Percentiles rank a stretch among this genome's conserved stretches.
These are phyloP conservation scores for Lactifluus subvellereus DNA, from an alignment of 768 basidiomycete genomes.

Conservation along the genomic window DNA sequence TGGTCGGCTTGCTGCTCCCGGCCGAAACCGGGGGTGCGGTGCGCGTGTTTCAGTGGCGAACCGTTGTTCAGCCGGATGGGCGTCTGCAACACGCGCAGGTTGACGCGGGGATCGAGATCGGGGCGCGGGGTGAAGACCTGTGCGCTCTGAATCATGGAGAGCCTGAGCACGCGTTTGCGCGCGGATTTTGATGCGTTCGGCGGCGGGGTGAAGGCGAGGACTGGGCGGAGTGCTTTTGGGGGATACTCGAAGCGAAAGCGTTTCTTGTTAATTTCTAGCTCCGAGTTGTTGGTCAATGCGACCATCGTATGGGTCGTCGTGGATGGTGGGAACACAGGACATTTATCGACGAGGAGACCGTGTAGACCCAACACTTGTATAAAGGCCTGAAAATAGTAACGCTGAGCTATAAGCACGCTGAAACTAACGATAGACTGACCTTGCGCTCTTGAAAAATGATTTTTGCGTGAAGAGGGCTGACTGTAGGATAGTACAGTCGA, in stretches of 20 bases:
- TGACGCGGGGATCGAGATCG: constrained; percentile 52
- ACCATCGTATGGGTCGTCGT: constrained; percentile 40
- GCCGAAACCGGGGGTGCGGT: constrained; percentile 6
- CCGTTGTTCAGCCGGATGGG: constrained; percentile 34
- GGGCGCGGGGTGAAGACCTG: constrained; percentile 68
- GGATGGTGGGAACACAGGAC: constrained; percentile 48
- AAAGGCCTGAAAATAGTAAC: constrained; percentile 47
- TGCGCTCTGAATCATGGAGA: constrained; percentile 72
- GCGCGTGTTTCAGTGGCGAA: constrained; percentile 25
- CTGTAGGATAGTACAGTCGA: constrained; percentile 60
- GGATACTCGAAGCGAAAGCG: constrained; percentile 70
- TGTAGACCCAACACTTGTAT: constrained; percentile 52
- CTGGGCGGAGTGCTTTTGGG: constrained; percentile 60
- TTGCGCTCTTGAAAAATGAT: constrained; percentile 61
- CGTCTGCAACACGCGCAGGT: constrained; percentile 56
- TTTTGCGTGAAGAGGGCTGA: constrained; percentile 60
- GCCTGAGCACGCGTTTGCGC: constrained; percentile 44
- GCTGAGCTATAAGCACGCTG: background rate
- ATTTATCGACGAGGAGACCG: constrained; percentile 59
- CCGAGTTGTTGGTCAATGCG: constrained; percentile 59
- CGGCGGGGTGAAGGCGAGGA: constrained; percentile 36
- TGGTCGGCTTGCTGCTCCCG: constrained; percentile 30
- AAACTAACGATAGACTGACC: constrained; percentile 33
- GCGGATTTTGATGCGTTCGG: constrained; percentile 23
- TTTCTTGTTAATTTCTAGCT: constrained; percentile 63